Percentiles rank a stretch among this genome's conserved stretches.
These are phyloP conservation scores for Lachnellula subtilissima DNA, from an alignment of 2,329 filamentous ascomycete genomes.

Conservation along the genomic window DNA sequence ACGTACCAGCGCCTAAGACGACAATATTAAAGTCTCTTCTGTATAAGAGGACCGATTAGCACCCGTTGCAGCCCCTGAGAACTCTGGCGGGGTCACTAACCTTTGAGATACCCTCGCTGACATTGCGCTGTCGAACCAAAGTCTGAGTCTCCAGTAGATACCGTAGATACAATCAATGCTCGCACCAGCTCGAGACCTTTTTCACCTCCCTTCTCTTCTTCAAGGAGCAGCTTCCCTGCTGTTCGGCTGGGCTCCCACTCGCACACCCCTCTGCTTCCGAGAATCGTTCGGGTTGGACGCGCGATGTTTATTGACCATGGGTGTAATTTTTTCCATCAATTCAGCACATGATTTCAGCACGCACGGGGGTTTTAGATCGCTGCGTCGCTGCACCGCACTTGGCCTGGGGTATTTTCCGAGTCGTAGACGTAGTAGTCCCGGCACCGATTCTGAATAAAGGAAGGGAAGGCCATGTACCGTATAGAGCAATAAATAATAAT, in stretches of 20 bases:
- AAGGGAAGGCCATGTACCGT: not conserved
- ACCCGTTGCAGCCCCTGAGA: not conserved
- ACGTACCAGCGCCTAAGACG: conserved; percentile 56
- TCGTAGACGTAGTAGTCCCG: not conserved
- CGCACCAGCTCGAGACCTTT: not conserved
- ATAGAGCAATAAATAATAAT: too few species aligned
- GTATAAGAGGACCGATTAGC: conserved; percentile 5
- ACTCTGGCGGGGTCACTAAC: conserved; percentile 6
- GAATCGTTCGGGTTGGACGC: not conserved
- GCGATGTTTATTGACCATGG: not conserved
- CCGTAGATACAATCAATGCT: not conserved
- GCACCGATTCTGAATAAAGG: not conserved
- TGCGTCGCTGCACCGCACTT: not conserved
- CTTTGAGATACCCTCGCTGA: conserved; percentile 24
- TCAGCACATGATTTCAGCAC: not conserved
- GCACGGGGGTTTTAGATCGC: not conserved
- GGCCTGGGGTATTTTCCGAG: not conserved
- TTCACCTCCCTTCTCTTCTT: not conserved
- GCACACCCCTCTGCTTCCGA: not conserved
- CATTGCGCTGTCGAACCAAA: conserved; percentile 14
- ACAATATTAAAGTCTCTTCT: conserved; percentile 64
- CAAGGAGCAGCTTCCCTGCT: not conserved
- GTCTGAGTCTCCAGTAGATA: not conserved
- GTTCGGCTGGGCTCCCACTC: not conserved
- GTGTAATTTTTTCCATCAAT: not conserved